phyloP scores from a whole-genome alignment of 2,329 filamentous ascomycete species.

The Dactylonectria estremocensis region DNA sequence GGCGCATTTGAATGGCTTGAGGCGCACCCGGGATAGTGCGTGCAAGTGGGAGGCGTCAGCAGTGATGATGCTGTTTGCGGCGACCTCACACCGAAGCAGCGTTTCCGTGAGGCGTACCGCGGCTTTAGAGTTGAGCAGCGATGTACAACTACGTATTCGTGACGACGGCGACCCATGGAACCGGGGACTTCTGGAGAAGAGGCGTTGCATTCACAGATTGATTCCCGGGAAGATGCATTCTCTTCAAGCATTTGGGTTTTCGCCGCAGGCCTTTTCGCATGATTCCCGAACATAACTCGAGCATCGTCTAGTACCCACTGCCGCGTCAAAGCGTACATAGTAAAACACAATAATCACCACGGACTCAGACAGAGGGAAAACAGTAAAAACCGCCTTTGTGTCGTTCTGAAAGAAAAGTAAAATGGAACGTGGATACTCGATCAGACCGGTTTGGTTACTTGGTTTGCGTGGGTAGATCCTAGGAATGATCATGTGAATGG shows the following conservation, averaged over 20 bases:
- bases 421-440: no score
- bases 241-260: slow-evolving; percentile 3
- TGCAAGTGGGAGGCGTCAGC: not conserved
- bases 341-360: no score
- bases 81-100: not conserved
- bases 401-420: no score
- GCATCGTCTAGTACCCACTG: not conserved
- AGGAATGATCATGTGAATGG: not conserved
- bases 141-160: slow-evolving; percentile 1
- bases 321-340: not conserved
- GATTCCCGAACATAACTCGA: not conserved
- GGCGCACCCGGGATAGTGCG: not conserved
- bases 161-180: not conserved
- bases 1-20: not conserved
- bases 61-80: slow-evolving; percentile 13
- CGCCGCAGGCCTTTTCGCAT: not conserved
- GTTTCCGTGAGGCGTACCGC: not conserved
- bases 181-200: not conserved
- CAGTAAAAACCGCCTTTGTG: no score
- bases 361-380: no score
- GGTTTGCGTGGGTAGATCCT: no score
- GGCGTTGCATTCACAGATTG: not conserved
- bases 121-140: slow-evolving; percentile 9
- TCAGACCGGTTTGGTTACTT: no score
- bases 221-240: not conserved